These are phyloP conservation scores for Phytomonas serpens DNA, from an alignment of 208 protist species.

Conservation along the genomic window DNA sequence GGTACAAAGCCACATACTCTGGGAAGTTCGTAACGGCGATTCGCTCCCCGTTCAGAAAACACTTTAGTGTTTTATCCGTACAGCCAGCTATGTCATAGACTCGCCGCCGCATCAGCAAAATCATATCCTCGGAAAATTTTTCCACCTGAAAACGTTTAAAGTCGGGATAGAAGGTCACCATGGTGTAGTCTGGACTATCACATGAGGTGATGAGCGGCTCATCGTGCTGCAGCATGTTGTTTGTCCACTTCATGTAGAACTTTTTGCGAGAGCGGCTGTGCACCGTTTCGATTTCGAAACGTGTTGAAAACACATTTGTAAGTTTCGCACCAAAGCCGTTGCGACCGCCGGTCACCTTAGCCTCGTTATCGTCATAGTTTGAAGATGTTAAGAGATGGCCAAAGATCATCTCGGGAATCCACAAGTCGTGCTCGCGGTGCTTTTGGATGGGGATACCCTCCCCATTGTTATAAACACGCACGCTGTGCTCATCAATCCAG, in stretches of 20 bases:
- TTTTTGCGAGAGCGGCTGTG: constrained; percentile 88
- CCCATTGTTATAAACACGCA: constrained; percentile 98
- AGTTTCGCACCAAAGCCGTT: constrained; percentile 99
- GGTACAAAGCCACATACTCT: constrained; percentile 97
- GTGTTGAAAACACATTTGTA: constrained; percentile 99
- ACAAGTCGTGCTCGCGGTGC: constrained; percentile 96
- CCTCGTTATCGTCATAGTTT: constrained; percentile 99
- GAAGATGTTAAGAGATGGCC: constrained; percentile 98
- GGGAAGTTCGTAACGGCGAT: constrained; percentile 94
- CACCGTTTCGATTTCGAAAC: constrained; percentile 97
- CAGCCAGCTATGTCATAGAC: constrained; percentile 99
- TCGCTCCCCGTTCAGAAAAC: constrained; percentile 95
- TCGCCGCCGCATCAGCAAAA: constrained; percentile 95
- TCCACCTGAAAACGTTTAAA: constrained; percentile 95
- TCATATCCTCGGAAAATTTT: constrained; percentile 95
- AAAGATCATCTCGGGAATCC: constrained; percentile 99
- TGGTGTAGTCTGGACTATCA: constrained; percentile 93
- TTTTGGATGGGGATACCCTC: constrained; percentile 96
- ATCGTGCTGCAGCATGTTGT: constrained; percentile 96
- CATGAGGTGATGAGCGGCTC: constrained; percentile 84
- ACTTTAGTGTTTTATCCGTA: constrained; percentile 85
- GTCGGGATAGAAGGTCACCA: constrained; percentile 98
- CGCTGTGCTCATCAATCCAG: constrained; percentile 94
- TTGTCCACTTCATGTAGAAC: constrained; percentile 94
- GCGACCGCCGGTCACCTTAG: constrained; percentile 94